These are phyloP conservation scores for Leccinum fibrillosum DNA, from an alignment of 768 basidiomycete species.

Conservation along the genomic window DNA sequence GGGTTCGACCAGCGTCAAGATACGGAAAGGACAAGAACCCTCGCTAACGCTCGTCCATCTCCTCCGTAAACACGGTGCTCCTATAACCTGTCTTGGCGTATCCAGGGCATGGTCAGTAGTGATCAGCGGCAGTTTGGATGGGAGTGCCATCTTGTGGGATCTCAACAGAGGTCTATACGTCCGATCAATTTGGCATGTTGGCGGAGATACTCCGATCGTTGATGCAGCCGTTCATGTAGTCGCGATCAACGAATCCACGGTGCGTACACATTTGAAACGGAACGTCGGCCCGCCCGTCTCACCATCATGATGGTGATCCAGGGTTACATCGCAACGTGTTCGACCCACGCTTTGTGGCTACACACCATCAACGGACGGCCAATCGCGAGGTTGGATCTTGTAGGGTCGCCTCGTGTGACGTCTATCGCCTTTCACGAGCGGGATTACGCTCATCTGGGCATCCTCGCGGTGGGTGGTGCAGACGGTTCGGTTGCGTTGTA, in stretches of 20 bases:
- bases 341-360: constrained; percentile 62
- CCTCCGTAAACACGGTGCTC: constrained; percentile 75
- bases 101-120: constrained; percentile 81
- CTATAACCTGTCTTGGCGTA: constrained; percentile 64
- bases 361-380: constrained; percentile 86
- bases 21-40: constrained; percentile 23
- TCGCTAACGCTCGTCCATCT: constrained; percentile 57
- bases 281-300: not conserved
- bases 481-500: constrained; percentile 78
- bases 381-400: constrained; percentile 67
- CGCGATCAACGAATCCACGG: constrained; percentile 84
- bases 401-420: constrained; percentile 53
- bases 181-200: constrained; percentile 71
- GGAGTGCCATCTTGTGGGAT: constrained; percentile 88
- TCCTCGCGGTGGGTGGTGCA: constrained; percentile 76
- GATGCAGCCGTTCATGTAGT: constrained; percentile 57
- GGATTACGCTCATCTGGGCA: constrained; percentile 74
- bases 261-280: constrained; percentile 35
- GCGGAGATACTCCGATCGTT: constrained; percentile 21
- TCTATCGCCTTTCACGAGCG: constrained; percentile 86
- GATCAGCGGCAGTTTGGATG: constrained; percentile 82
- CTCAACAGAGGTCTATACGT: constrained; percentile 80
- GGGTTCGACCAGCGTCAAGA: constrained; percentile 14
- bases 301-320: constrained; percentile 26
- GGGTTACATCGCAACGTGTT: constrained; percentile 90